These are phyloP conservation scores for Suillus weaverae DNA, from an alignment of 768 basidiomycete genomes.

Conservation along the genomic window DNA sequence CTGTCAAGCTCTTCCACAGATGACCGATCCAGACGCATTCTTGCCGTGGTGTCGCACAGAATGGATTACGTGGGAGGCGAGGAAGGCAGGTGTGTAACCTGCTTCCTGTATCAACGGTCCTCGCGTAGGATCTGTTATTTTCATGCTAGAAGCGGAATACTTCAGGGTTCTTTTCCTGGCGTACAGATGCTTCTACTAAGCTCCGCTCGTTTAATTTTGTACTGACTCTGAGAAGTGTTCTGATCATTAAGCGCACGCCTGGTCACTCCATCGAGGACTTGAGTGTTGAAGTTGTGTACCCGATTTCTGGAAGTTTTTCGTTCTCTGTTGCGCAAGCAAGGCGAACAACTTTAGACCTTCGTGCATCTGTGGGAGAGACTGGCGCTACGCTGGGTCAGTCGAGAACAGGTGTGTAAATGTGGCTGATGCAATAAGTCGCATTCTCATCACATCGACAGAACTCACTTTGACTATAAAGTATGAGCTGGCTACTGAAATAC, in stretches of 20 bases:
- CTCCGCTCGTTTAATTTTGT: neutral
- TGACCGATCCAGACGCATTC: slow-evolving; percentile 14
- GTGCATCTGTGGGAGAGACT: slow-evolving; percentile 15
- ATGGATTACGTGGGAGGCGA: slow-evolving; percentile 44
- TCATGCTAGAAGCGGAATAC: neutral
- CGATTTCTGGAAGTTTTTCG: slow-evolving; percentile 54
- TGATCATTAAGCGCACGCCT: slow-evolving; percentile 18
- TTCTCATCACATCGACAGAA: slow-evolving; percentile 34
- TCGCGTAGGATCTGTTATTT: slow-evolving; percentile 6
- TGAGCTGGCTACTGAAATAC: slow-evolving; percentile 36
- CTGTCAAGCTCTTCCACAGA: neutral
- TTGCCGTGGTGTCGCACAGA: slow-evolving; percentile 53
- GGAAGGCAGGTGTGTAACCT: slow-evolving; percentile 50
- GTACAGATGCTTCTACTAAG: neutral
- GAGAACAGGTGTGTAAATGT: slow-evolving; percentile 39
- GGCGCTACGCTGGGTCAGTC: slow-evolving; percentile 31
- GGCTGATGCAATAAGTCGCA: slow-evolving; percentile 3
- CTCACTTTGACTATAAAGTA: slow-evolving; percentile 52
- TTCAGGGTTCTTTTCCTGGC: neutral
- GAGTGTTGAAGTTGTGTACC: slow-evolving; percentile 31
- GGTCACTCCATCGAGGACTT: neutral
- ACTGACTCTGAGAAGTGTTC: slow-evolving; percentile 7
- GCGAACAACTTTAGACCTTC: slow-evolving; percentile 38
- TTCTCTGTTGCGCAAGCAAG: slow-evolving; percentile 59
- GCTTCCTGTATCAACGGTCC: neutral